These are phyloP conservation scores for Atalantia buxifolia DNA, from an alignment of 345 rosid species.

Conservation along the genomic window DNA sequence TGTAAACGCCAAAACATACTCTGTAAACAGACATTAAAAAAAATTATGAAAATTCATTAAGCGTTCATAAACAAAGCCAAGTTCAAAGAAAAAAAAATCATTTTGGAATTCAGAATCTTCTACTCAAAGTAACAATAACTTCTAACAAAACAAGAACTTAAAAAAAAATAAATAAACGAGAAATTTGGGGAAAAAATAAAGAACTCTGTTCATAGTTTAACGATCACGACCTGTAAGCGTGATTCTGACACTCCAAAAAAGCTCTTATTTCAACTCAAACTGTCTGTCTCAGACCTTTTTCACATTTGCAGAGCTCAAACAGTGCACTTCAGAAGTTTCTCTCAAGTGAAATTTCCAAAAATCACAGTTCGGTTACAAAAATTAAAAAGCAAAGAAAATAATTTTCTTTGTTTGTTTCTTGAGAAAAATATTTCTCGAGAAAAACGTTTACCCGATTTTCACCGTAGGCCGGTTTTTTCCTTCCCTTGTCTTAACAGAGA, in stretches of 20 bases:
- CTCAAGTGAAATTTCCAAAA: background rate
- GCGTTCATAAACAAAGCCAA: background rate
- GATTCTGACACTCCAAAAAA: constrained; percentile 9
- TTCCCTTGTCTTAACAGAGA: constrained; percentile 26
- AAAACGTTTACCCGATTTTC: constrained; percentile 12
- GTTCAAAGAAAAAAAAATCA: background rate
- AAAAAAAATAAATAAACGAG: background rate
- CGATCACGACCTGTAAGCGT: constrained; percentile 46
- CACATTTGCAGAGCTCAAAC: constrained; percentile 35
- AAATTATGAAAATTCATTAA: background rate
- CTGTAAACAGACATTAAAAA: background rate
- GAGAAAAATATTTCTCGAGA: constrained; percentile 28
- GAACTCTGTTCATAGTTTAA: background rate
- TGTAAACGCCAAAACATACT: background rate
- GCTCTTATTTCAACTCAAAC: constrained; percentile 14
- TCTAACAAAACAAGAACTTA: background rate
- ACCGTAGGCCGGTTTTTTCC: constrained; percentile 23
- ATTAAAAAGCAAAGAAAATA: background rate
- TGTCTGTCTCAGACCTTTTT: constrained; percentile 16
- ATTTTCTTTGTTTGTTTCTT: constrained; percentile 20
- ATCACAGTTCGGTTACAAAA: background rate
- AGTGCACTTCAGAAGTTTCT: constrained; percentile 19
- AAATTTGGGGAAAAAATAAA: background rate
- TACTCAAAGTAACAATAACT: background rate
- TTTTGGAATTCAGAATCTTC: background rate